A percentile compares a stretch with the other conserved stretches of the same genome.
Conservation (phyloP, 371 early-diverging fungal genomes). For the Mortierella sp. region DNA sequence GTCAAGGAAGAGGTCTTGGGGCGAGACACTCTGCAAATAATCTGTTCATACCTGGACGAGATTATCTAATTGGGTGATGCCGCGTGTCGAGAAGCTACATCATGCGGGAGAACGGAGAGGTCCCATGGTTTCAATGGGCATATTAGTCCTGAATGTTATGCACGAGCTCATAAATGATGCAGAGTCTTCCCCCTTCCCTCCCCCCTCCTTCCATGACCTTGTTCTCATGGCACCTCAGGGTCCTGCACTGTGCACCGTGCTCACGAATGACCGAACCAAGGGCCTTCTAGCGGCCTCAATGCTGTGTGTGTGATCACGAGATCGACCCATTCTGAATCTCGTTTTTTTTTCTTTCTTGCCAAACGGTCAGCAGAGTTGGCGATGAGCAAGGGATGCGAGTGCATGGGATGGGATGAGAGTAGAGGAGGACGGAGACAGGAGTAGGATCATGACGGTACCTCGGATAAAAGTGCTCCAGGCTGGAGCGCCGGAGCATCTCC, state of each 20-base stretch:
- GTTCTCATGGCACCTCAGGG: no score
- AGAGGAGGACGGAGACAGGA: conserved; percentile 4
- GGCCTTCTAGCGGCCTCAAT: not conserved
- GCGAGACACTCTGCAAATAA: not conserved
- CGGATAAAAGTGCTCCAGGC: conserved; percentile 34
- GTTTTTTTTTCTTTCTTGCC: no score
- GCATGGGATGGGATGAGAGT: not conserved
- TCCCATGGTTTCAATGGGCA: not conserved
- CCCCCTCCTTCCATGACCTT: not conserved
- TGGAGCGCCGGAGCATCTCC: conserved; percentile 45
- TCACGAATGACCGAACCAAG: not conserved
- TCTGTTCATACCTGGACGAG: conserved; percentile 55
- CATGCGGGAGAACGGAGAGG: not conserved
- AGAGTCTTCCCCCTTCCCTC: not conserved
- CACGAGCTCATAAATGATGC: conserved; percentile 49
- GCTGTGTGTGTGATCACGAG: not conserved
- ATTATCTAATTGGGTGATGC: conserved; percentile 62
- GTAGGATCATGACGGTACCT: conserved; percentile 25
- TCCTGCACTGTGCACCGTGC: not conserved
- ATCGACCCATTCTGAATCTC: not conserved
- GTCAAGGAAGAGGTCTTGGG: not conserved
- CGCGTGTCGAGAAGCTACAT: conserved; percentile 57
- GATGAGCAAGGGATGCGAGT: no score
- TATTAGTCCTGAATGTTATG: conserved; percentile 11
- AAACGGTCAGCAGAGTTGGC: no score